These are phyloP conservation scores for Teunomyces tritomae DNA, from an alignment of 805 yeast genomes.

Conservation along the genomic window DNA sequence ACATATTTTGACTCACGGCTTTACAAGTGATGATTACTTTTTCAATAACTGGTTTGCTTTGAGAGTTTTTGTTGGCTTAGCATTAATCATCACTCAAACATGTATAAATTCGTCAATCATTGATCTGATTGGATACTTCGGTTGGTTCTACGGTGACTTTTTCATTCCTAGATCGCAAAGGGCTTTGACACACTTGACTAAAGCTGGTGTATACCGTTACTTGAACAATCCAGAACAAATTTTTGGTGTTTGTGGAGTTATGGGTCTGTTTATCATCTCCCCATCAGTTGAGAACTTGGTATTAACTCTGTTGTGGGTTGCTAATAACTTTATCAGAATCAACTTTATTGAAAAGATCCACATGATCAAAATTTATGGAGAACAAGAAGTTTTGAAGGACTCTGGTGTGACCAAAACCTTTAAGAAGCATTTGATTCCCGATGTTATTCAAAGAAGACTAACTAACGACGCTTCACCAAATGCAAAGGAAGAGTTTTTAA, in stretches of 20 bases:
- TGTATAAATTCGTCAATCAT: conserved; percentile 71
- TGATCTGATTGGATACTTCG: conserved; percentile 73
- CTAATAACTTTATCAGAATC: conserved; percentile 62
- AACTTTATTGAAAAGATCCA: conserved; percentile 76
- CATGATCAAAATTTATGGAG: conserved; percentile 74
- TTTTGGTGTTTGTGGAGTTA: conserved; percentile 73
- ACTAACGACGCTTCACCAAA: conserved; percentile 7
- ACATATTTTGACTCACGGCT: conserved; percentile 17
- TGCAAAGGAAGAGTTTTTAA: conserved; percentile 12
- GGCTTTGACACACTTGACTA: conserved; percentile 50
- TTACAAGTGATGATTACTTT: conserved; percentile 15
- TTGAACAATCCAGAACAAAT: conserved; percentile 80
- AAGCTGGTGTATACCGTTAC: conserved; percentile 79
- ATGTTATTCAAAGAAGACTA: conserved; percentile 32
- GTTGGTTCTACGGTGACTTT: conserved; percentile 91
- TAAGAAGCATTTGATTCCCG: conserved; percentile 42
- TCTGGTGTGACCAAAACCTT: conserved; percentile 46
- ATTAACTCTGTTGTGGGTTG: conserved; percentile 55
- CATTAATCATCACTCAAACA: conserved; percentile 56
- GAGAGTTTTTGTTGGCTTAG: conserved; percentile 56
- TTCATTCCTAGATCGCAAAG: conserved; percentile 54
- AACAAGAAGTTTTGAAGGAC: conserved; percentile 53
- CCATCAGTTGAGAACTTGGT: conserved; percentile 54
- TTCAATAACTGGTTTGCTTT: conserved; percentile 43
- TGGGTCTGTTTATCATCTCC: conserved; percentile 67